Evolutionary conservation across 2,329 filamentous ascomycete genomes (phyloP), one percentile per base, ranked within the genome.

Genomic region (Sordariomycetes sp.): DNA sequence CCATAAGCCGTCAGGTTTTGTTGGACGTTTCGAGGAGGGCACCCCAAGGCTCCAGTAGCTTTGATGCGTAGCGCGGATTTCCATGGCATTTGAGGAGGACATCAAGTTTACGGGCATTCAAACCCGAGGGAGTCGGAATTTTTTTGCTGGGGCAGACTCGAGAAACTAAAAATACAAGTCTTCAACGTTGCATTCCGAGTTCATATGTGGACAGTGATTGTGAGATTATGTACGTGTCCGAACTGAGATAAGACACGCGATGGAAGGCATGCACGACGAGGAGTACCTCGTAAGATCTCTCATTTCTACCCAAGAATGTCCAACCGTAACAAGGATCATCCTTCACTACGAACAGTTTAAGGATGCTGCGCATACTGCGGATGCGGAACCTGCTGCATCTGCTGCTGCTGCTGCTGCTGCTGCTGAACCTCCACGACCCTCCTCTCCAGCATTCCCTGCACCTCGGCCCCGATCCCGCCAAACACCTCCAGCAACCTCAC

Each of bases 351-450:
- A 50, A 24, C 46, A 7, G 22, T 12, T n/a, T 50, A 50, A 6
- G 46, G 46, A 22, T 50, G 46, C 46, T 50, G 46, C 20, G 14
- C 11, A 24, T 50, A 50, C 46, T 50, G 46, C 46, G 46, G 46
- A 24, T 50, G 46, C 20, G 20, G 46, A 20, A 50, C 12, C 46
- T 50, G 46, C 46, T 50, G 46, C 46, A 70, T 65, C 24, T 66
- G 67, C 59, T 67, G 64, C 53, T 70, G 66, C 54, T 70, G 68
- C 25, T 69, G 68, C 60, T 67, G 64, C 53, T 70, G 66, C 54
- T 70, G 68, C 25, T 69, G 68, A 60, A 60, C 50, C 48, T 57
- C 43, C 7, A 40, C 28, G 18, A 43, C 46, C 32, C 55, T 57
- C 55, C 50, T 25, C 48, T 57, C 55, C 20, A 57, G 22, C 48